phyloP scores from a whole-genome alignment of 2,329 filamentous ascomycete genomes.

The Cladosporium sp. region DNA sequence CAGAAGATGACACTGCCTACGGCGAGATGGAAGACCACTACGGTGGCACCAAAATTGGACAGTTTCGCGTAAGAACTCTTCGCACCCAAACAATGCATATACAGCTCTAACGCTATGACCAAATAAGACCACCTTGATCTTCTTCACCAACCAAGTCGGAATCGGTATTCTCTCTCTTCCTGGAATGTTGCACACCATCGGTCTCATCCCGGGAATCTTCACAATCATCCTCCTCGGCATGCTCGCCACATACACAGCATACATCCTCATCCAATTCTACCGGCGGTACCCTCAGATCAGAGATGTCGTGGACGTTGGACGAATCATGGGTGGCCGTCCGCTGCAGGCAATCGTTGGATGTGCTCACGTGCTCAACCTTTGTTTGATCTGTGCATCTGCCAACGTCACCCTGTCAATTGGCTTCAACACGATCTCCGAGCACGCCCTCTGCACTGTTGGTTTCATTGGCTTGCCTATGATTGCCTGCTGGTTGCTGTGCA shows the following conservation, averaged over 20 bases:
- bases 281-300: constrained; percentile 5
- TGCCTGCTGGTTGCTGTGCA: constrained; percentile 14
- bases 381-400: constrained; percentile 16
- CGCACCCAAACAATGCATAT: not conserved
- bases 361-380: constrained; percentile 15
- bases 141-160: constrained; percentile 10
- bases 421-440: constrained; percentile 14
- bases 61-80: not conserved
- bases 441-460: constrained; percentile 14
- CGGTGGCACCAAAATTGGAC: constrained; percentile 5
- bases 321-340: constrained; percentile 11
- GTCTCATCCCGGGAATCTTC: constrained; percentile 1
- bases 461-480: constrained; percentile 17
- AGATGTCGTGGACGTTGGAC: constrained; percentile 3
- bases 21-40: constrained; percentile 8
- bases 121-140: constrained; percentile 6
- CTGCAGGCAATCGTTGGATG: constrained; percentile 9
- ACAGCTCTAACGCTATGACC: not conserved
- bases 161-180: constrained; percentile 23
- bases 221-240: constrained; percentile 4
- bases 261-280: constrained; percentile 7
- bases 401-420: constrained; percentile 14
- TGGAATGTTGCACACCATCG: not conserved
- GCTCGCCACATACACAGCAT: constrained; percentile 5
- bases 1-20: not conserved